Percentiles rank a stretch among this genome's conserved stretches.
Conservation (phyloP, 1,139 yeast genomes). For the Suhomyces terraborum region DNA sequence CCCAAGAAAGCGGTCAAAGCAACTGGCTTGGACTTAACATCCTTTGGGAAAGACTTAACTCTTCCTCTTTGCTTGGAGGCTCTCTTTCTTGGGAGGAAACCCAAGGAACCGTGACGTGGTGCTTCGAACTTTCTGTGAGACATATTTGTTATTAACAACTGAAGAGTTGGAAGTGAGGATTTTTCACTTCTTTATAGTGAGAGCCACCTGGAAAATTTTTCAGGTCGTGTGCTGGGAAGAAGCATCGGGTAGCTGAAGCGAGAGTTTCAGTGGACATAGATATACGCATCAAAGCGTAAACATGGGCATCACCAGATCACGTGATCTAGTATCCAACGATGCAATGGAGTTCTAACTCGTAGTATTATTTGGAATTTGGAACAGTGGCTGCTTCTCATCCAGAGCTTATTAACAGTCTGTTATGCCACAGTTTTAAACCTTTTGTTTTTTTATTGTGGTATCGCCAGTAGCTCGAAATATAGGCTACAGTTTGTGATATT, state of each 20-base stretch:
- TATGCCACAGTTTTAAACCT: too few species aligned
- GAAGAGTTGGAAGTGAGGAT: conserved; percentile 18
- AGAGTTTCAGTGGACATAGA: neutral
- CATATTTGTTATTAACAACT: conserved; percentile 53
- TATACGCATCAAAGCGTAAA: conserved; percentile 3
- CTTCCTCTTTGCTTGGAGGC: conserved; percentile 98
- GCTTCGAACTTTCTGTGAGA: conserved; percentile 99
- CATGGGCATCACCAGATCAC: too few species aligned
- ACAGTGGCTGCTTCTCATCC: too few species aligned
- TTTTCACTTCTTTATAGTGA: conserved; percentile 10
- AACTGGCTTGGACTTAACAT: conserved; percentile 96
- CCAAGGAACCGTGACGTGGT: conserved; percentile 99
- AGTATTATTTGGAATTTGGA: too few species aligned
- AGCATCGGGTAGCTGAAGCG: neutral
- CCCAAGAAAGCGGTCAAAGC: conserved; percentile 99
- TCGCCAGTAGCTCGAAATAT: too few species aligned
- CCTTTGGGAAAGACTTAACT: conserved; percentile 99
- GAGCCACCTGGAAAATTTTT: conserved; percentile 20
- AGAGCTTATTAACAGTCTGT: too few species aligned
- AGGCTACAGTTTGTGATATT: too few species aligned
- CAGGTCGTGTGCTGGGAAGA: conserved; percentile 17
- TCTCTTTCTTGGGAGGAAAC: conserved; percentile 99
- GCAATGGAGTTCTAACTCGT: too few species aligned
- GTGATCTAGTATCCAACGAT: too few species aligned
- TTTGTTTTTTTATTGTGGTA: too few species aligned